Evolutionary conservation across 257 asterid genomes (phyloP), one percentile per base, ranked within the genome.

Genomic region (Thymus quinquecostatus): DNA sequence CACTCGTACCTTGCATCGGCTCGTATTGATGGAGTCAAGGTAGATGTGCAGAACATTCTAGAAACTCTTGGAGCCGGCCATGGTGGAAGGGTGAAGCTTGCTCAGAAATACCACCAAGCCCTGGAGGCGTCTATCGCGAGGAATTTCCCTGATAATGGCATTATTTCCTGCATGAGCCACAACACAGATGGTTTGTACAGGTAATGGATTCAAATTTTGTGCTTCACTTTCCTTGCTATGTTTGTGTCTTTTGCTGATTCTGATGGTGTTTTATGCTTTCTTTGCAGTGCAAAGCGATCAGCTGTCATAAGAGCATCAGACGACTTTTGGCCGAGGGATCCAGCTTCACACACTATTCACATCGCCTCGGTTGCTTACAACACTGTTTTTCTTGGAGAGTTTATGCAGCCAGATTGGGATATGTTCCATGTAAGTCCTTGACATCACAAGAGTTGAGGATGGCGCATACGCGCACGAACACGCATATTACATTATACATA

Each of bases 371-470:
- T 93, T 60, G 97, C 98, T 38, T 92, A 88, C 61, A 90, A 92
- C 76, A 92, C 97, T 65, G 21, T 93, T 61, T 93, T 93, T 71
- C 83, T 90, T 0, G 98, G 98, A 51, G 97, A 93, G 80, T 90
- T 93, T 73, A 90, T 93, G 98, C 98, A 93, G 83, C 97, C 98
- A 6, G 97, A 92, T 83, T 90, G 98, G 98, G 98, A 92, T 64
- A 92, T 92, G 98, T 90, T 92, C 71, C 98, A 92, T 58, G 98
- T 93, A 81, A 90, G 92, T 76, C 28, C 40, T 71, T 49, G 43
- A 32, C 36, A 14, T 51, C 8, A 51, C 32, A 51, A 43, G 9
- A 51, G 41, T 60, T 41, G 2, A 3, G 30, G 5, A 4, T 0
- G 5, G 4, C 40, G 4, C 40, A 36, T 6, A 36, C 40, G 5